Evolutionary conservation across 2,329 filamentous ascomycete genomes (phyloP), one percentile per base, ranked within the genome.

Genomic region (Fusarium pseudograminearum): DNA sequence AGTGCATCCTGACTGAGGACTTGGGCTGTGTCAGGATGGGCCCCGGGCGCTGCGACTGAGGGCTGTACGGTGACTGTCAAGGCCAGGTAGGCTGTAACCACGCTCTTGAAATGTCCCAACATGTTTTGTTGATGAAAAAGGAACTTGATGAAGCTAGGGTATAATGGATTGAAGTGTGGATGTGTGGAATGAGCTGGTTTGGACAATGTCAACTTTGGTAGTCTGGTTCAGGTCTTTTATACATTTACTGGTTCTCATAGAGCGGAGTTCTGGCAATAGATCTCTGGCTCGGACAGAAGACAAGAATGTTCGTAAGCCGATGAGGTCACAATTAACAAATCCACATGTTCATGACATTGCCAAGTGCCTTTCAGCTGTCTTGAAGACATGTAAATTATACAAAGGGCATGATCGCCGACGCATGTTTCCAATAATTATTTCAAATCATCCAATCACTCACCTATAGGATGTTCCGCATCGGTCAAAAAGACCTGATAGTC

Each of bases 211-310:
- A n/a, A 36, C 4, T 36, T 36, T 36, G 34, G 8, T 8, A 36
- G 34, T 18, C 8, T 4, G 3, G 1, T 36, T 5, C 4, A 18
- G 18, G n/a, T 18, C 9, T 36, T 36, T 5, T n/a, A n/a, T 18
- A 10, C 2, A 36, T n/a, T 9, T 9, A 18, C 16, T 18, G 5
- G 9, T 5, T n/a, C 34, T 1, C 1, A n/a, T 5, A 10, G 34
- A 18, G 2, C 34, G 16, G 16, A 36, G 8, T n/a, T 36, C 9
- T 36, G 16, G 9, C 2, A 36, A 3, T 4, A 4, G 8, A 36
- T n/a, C 10, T 36, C 34, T 9, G 9, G 2, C 18, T 36, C 16
- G 18, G 1, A 36, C 7, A 18, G 4, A 5, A 11, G 8, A 10
- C 34, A 36, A 36, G 18, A 36, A 36, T 36, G 8, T 5, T 8